These are phyloP conservation scores for Dovyalis caffra DNA, from an alignment of 345 rosid genomes.

Conservation along the genomic window DNA sequence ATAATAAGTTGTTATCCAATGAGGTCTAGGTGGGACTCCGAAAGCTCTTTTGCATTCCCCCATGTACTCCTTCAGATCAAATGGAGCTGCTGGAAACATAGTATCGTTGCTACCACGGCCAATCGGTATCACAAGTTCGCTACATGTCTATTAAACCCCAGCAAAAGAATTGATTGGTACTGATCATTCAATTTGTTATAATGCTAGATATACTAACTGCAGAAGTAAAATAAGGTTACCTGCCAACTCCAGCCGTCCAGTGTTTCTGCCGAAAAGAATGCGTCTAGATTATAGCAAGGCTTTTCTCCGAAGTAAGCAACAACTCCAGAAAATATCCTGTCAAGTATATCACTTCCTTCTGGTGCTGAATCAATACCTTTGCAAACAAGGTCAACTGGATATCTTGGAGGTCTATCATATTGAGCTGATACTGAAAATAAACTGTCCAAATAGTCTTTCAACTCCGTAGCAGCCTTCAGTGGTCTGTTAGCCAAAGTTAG, in stretches of 20 bases:
- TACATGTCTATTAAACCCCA: constrained; percentile 15
- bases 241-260: constrained; percentile 23
- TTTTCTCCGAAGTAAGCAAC: not conserved
- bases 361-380: constrained; percentile 13
- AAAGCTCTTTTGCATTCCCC: not conserved
- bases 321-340: constrained; percentile 16
- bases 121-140: constrained; percentile 21
- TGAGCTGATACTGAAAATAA: constrained; percentile 19
- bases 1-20: constrained; percentile 17
- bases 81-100: constrained; percentile 17
- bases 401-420: constrained; percentile 20
- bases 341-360: constrained; percentile 12
- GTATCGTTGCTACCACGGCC: constrained; percentile 5
- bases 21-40: constrained; percentile 20
- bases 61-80: not conserved
- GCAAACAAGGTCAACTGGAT: constrained; percentile 16
- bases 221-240: constrained; percentile 1
- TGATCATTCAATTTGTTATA: not conserved
- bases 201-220: not conserved
- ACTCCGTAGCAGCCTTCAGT: not conserved
- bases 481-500: constrained; percentile 5
- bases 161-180: not conserved
- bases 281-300: not conserved
- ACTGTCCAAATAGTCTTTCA: constrained; percentile 3
- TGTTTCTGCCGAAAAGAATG: constrained; percentile 11